phyloP scores from a whole-genome alignment of 139 green algal species.

The Coelastrella sp. region DNA sequence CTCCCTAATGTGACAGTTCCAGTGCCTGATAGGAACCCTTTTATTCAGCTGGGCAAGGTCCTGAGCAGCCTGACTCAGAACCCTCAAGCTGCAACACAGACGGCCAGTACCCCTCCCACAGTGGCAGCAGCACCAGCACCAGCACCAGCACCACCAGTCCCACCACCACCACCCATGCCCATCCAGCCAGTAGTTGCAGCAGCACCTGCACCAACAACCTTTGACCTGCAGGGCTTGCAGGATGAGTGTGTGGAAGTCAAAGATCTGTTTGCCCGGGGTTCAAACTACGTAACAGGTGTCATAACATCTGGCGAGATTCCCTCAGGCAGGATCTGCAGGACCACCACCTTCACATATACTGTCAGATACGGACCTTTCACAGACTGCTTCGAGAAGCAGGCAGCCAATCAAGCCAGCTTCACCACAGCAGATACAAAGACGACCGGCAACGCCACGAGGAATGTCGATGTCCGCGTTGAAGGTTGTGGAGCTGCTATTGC shows the following conservation, averaged over 20 bases:
- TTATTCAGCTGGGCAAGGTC: not conserved
- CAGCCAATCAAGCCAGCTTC: conserved; percentile 33
- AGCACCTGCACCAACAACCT: conserved; percentile 3
- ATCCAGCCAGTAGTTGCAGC: not conserved
- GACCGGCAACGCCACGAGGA: not conserved
- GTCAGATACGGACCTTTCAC: conserved; percentile 44
- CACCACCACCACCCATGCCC: not conserved
- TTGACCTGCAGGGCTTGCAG: conserved; percentile 30
- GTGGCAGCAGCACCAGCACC: not conserved
- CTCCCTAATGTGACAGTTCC: not conserved
- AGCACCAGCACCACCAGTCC: not conserved
- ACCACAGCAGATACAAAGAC: conserved; percentile 18
- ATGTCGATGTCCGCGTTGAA: not conserved
- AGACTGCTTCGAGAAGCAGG: conserved; percentile 12
- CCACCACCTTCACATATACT: conserved; percentile 46
- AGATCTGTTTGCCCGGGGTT: conserved; percentile 27
- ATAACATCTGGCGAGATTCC: conserved; percentile 22
- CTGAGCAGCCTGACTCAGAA: not conserved
- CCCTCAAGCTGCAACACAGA: not conserved
- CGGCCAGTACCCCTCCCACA: not conserved
- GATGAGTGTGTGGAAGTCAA: conserved; percentile 45
- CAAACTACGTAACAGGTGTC: not conserved
- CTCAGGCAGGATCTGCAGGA: conserved; percentile 35
- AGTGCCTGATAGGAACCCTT: not conserved
- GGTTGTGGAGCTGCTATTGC: conserved; percentile 24